Evolutionary conservation across 2,329 filamentous ascomycete genomes (phyloP), one percentile per base, ranked within the genome.

Genomic region (Gyromitra esculenta): DNA sequence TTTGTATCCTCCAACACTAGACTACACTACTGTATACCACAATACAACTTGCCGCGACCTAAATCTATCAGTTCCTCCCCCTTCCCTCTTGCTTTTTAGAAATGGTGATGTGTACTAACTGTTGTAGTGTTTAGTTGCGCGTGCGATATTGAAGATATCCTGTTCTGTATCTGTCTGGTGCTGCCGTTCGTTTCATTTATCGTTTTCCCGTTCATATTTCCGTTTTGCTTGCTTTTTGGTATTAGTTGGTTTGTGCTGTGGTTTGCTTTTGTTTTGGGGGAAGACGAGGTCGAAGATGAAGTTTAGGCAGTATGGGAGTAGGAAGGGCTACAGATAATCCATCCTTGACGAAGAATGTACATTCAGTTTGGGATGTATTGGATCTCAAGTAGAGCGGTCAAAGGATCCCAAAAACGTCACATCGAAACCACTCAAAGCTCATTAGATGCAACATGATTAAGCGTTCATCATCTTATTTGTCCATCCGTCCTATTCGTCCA

Each of bases 361-460:
- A 11, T 54, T 25, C 25, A 21, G 18, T 54, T 54, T 18, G 13
- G 5, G 11, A 45, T 15, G 43, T 45, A 45, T 45, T 5, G 4
- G 21, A 31, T 31, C 37, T 65, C 56, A 48, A 18, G 64, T 43
- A 3, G 43, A 41, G 15, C n/a, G 60, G 64, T 8, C 31, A 45
- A 57, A 48, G 52, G 25, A 64, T 66, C 57, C 48, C 11, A 45
- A 31, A 31, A 45, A 45, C 9, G 21, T 37, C 39, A 56, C 37
- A 52, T 56, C 18, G 50, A 41, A 50, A n/a, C 45, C 35, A 69
- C 41, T 15, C 25, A 60, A 37, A 37, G 4, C 6, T 35, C 15
- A 48, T 11, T 2, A 62, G 25, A 63, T n/a, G 15, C 57, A 62
- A 43, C 41, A 35, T 5, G n/a, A 15, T 31, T 43, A 52, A 31